Conservation (phyloP, 1,284 basidiomycete genomes). For the Schizophyllum commune region DNA sequence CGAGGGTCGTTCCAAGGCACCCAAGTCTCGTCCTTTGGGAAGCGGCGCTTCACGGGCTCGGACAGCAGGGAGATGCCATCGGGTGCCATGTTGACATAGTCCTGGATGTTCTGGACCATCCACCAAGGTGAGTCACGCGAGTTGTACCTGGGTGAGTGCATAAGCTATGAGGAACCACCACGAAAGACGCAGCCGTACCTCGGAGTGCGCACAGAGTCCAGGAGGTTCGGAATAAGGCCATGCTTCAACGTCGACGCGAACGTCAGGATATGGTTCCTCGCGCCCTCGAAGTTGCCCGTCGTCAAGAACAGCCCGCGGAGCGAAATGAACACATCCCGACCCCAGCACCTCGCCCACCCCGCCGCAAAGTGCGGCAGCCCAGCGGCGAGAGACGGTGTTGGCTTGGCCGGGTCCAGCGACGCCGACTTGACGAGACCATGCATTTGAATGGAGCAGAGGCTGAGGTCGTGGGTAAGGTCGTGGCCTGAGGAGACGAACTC, state of each 20-base stretch:
- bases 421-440: constrained; percentile 84
- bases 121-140: constrained; percentile 95
- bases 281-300: constrained; percentile 83
- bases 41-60: constrained; percentile 82
- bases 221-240: constrained; percentile 87
- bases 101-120: constrained; percentile 98
- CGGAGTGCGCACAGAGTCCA: constrained; percentile 81
- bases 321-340: constrained; percentile 94
- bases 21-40: constrained; percentile 92
- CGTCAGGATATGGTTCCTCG: constrained; percentile 82
- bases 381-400: constrained; percentile 82
- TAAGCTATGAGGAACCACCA: constrained; percentile 1
- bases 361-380: constrained; percentile 89
- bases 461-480: constrained; percentile 84
- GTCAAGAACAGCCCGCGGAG: constrained; percentile 87
- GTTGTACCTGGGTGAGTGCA: constrained; percentile 57
- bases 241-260: constrained; percentile 85
- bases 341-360: constrained; percentile 94
- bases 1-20: constrained; percentile 83
- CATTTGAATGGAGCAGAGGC: constrained; percentile 87
- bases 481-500: constrained; percentile 81
- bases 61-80: constrained; percentile 78
- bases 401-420: constrained; percentile 65
- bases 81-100: constrained; percentile 82
- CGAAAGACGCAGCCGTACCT: constrained; percentile 42